These are phyloP conservation scores for Amanita thiersii DNA, from an alignment of 768 basidiomycete genomes.

Conservation along the genomic window DNA sequence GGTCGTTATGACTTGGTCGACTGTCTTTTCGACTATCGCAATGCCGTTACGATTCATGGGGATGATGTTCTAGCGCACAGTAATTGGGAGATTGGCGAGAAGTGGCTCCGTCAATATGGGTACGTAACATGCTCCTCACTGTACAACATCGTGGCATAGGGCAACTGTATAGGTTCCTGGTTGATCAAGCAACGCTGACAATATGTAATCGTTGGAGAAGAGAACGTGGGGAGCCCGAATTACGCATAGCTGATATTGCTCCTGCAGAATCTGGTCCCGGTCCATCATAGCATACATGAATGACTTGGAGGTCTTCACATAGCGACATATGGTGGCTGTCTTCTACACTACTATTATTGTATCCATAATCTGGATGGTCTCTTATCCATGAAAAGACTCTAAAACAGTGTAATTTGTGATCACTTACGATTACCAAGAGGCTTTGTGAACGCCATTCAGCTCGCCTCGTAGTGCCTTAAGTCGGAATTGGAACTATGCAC, in stretches of 20 bases:
- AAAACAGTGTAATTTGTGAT: constrained; percentile 2
- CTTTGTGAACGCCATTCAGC: constrained; percentile 82
- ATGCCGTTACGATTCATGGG: constrained; percentile 69
- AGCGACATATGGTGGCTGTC: not conserved
- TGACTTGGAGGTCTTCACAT: not conserved
- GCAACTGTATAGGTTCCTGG: constrained; percentile 51
- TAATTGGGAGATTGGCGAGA: constrained; percentile 86
- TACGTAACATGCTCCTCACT: constrained; percentile 24
- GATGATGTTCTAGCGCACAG: constrained; percentile 85
- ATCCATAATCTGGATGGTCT: not conserved
- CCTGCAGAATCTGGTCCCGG: constrained; percentile 6
- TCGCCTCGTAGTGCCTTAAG: constrained; percentile 76
- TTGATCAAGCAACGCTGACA: constrained; percentile 62
- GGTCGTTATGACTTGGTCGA: constrained; percentile 77
- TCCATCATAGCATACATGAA: constrained; percentile 7
- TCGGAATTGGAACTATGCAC: constrained; percentile 80
- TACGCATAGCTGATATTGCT: constrained; percentile 28
- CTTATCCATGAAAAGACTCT: not conserved
- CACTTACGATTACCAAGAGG: constrained; percentile 63
- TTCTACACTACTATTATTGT: not conserved
- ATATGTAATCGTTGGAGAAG: constrained; percentile 85
- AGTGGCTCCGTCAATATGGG: constrained; percentile 81
- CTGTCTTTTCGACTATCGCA: constrained; percentile 66
- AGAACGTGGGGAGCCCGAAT: constrained; percentile 71
- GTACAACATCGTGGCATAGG: not conserved